Evolutionary conservation across 73 alveolate genomes (phyloP), one percentile per base, ranked within the genome.

Genomic region (Paramecium sexaurelia): DNA sequence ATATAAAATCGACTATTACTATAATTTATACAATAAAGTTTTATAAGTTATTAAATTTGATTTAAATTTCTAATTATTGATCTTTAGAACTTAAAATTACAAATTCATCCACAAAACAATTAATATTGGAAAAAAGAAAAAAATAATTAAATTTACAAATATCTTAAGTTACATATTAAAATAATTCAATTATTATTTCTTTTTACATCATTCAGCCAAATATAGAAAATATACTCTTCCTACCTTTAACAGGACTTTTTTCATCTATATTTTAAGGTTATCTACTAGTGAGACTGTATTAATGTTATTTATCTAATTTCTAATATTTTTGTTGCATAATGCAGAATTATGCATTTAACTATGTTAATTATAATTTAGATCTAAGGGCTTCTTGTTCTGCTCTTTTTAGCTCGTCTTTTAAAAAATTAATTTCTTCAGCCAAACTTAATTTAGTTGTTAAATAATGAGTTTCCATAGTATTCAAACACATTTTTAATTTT

Each of bases 361-460:
- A 61, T 0, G 83, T 13, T 61, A 61, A 61, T 61, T 61, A 26
- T 13, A 61, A 10, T 61, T 61, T 61, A 13, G 83, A 26, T 61
- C 10, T 29, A 22, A 29, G 7, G 1, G 83, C 43, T 1, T 61
- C 83, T 22, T 17, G n/a, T 61, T 73, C 87, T 35, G 87, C 55
- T 39, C 87, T 33, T n/a, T 39, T 73, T 7, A 73, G 26, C 15
- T 73, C 87, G 35, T 33, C 55, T 73, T 73, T 73, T 39, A 73
- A 73, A 39, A 36, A 73, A 19, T 73, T 39, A n/a, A 73, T 32
- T 73, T 73, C 87, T 20, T 73, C 87, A 33, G 87, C 87, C 15
- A 39, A 73, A 33, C 66, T 35, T 32, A 73, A 73, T 39, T 73
- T 73, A 1, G 87, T 36, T n/a, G 87, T 73, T 73, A 73, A 15